Conservation (phyloP, 257 asterid genomes). For the Nicotiana benthamiana region DNA sequence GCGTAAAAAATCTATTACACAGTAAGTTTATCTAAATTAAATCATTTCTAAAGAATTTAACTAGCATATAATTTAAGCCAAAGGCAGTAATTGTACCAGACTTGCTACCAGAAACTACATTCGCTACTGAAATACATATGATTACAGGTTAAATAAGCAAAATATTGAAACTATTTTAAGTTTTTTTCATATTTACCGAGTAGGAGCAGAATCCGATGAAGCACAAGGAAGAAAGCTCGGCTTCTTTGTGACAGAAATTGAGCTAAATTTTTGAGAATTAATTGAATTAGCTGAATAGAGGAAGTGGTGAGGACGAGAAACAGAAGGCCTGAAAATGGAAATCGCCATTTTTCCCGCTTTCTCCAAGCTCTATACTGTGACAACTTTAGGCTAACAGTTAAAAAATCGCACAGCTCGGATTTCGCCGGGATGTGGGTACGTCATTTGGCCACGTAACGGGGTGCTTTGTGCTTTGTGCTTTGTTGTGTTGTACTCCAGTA, state of each 20-base stretch:
- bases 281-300: background rate
- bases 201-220: slow-evolving; percentile 22
- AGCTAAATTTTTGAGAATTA: background rate
- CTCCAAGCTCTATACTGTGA: background rate
- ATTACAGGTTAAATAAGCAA: background rate
- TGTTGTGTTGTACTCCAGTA: background rate
- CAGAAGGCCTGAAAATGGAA: slow-evolving; percentile 31
- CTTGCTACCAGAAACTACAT: background rate
- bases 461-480: no score
- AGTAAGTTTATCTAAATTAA: no score
- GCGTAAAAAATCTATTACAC: no score
- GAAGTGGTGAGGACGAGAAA: background rate
- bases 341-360: slow-evolving; percentile 42
- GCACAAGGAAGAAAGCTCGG: slow-evolving; percentile 19
- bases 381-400: background rate
- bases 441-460: slow-evolving; percentile 11
- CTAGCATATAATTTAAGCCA: background rate
- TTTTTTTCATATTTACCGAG: slow-evolving; percentile 21
- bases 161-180: background rate
- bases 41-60: no score
- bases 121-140: background rate
- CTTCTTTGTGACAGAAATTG: slow-evolving; percentile 10
- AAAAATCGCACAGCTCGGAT: background rate
- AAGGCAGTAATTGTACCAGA: background rate
- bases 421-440: slow-evolving; percentile 6